These are phyloP conservation scores for Ophiocordyceps camponoti-rufipedis DNA, from an alignment of 2,329 filamentous ascomycete genomes.

Conservation along the genomic window DNA sequence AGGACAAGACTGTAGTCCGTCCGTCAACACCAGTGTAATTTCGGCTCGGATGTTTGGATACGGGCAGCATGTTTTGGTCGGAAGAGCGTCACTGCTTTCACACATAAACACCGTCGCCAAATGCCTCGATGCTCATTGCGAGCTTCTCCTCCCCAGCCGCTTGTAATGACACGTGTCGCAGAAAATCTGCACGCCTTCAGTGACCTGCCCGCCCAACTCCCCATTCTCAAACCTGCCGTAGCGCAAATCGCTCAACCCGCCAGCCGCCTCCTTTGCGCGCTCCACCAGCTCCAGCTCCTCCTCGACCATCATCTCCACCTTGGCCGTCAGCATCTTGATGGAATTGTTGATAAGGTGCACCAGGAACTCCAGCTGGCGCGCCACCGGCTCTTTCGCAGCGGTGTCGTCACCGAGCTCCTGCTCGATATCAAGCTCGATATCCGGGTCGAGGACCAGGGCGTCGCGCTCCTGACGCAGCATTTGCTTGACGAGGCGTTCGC, in stretches of 20 bases:
- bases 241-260: constrained; percentile 61
- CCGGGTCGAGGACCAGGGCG: constrained; percentile 34
- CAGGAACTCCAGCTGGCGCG: too few relatives aligned
- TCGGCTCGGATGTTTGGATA: background rate
- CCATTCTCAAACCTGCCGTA: constrained; percentile 57
- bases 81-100: too few relatives aligned
- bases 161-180: constrained; percentile 42
- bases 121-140: too few relatives aligned
- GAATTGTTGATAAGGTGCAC: constrained; percentile 18
- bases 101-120: too few relatives aligned
- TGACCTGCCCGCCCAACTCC: constrained; percentile 44
- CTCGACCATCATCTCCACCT: constrained; percentile 46
- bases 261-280: constrained; percentile 46
- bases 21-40: background rate
- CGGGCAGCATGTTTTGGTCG: background rate
- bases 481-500: too few relatives aligned
- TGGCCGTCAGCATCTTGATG: constrained; percentile 43
- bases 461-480: constrained; percentile 32
- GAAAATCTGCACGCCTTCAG: constrained; percentile 38
- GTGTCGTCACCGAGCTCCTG: constrained; percentile 27
- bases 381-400: constrained; percentile 17
- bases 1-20: background rate
- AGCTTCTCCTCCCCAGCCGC: constrained; percentile 4
- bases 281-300: constrained; percentile 43
- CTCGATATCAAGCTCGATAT: constrained; percentile 47